These are phyloP conservation scores for Starmerella apicola DNA, from an alignment of 805 yeast genomes.

Conservation along the genomic window DNA sequence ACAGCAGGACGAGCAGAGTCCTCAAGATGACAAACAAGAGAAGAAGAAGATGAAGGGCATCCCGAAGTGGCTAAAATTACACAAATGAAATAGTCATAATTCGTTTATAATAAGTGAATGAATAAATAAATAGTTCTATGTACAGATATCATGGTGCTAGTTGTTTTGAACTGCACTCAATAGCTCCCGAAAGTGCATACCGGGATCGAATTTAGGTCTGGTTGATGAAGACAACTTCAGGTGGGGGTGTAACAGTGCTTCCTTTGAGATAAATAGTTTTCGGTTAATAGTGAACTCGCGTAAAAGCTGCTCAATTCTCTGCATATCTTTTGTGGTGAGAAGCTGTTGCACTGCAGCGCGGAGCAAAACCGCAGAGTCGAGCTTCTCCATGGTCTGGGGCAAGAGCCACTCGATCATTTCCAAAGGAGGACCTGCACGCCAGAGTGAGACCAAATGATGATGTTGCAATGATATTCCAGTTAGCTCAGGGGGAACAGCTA, in stretches of 20 bases:
- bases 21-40: neutral
- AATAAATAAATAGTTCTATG: too few species aligned
- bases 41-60: slow-evolving; percentile 4
- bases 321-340: neutral
- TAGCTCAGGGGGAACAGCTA: slow-evolving; percentile 11
- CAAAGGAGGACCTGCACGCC: slow-evolving; percentile 8
- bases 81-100: too few species aligned
- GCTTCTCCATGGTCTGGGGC: slow-evolving; percentile 6
- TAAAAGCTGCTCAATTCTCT: neutral
- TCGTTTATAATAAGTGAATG: too few species aligned
- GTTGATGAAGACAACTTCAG: too few species aligned
- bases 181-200: too few species aligned
- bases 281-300: slow-evolving; percentile 1
- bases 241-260: too few species aligned
- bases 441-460: slow-evolving; percentile 11
- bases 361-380: slow-evolving; percentile 8
- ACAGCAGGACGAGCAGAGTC: neutral
- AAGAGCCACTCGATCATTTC: slow-evolving; percentile 14
- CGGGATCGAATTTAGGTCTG: too few species aligned
- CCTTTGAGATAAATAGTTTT: neutral
- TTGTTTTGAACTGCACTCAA: too few species aligned
- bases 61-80: slow-evolving; percentile 23
- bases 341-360: slow-evolving; percentile 5
- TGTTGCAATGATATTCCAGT: slow-evolving; percentile 2
- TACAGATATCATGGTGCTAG: too few species aligned